These are phyloP conservation scores for Eucalyptus guilfoylei DNA, from an alignment of 345 rosid genomes.

Conservation along the genomic window DNA sequence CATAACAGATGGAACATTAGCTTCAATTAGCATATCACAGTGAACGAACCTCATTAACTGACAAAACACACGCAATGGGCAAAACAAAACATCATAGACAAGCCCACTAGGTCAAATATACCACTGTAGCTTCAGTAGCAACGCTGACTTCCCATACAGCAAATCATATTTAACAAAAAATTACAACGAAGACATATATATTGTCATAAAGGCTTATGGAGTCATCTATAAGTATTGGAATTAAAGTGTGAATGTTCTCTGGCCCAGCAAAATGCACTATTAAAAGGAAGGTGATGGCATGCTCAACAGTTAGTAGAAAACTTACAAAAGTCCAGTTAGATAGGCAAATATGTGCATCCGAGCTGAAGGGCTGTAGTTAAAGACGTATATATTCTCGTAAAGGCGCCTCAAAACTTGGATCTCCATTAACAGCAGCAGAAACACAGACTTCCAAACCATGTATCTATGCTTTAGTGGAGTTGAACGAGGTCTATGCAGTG, in stretches of 20 bases:
- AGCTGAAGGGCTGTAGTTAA: constrained; percentile 54
- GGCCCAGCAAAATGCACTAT: background rate
- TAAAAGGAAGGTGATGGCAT: background rate
- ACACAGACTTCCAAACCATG: constrained; percentile 41
- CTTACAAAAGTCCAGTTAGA: constrained; percentile 56
- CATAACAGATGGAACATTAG: background rate
- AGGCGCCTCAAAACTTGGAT: constrained; percentile 60
- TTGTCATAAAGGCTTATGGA: background rate
- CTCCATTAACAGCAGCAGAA: constrained; percentile 62
- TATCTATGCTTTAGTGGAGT: constrained; percentile 19
- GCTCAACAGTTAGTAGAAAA: background rate
- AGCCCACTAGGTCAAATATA: background rate
- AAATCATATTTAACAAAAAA: background rate
- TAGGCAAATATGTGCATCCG: constrained; percentile 54
- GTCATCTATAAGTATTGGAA: background rate
- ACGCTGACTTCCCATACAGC: background rate
- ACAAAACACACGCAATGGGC: background rate
- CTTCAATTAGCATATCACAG: background rate
- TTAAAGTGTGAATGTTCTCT: background rate
- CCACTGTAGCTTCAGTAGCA: background rate
- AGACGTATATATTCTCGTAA: constrained; percentile 41
- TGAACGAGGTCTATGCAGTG: constrained; percentile 23
- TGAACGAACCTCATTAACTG: background rate
- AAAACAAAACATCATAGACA: background rate
- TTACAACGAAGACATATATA: background rate